A percentile compares a stretch with the other conserved stretches of the same genome.
These are phyloP conservation scores for Globisporangium nodosum DNA, from an alignment of 352 stramenopile species.

Conservation along the genomic window DNA sequence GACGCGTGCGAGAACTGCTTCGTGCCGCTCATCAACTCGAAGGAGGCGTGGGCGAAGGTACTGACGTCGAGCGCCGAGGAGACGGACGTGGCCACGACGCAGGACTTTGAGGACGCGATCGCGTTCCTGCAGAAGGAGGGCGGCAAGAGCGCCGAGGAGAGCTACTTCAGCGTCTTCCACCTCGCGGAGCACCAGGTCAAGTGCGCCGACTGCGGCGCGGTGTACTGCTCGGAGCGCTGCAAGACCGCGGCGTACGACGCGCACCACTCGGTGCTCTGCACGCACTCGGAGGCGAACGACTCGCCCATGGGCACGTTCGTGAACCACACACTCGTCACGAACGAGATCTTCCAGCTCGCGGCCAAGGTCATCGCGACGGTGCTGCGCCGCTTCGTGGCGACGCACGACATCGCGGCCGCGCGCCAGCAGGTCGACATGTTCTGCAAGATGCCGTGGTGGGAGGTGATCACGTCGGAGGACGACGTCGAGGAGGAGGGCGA, in stretches of 20 bases:
- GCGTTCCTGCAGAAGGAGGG: constrained; percentile 60
- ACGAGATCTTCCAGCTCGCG: constrained; percentile 92
- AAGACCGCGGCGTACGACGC: constrained; percentile 53
- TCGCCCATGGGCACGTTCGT: constrained; percentile 79
- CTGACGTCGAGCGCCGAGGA: constrained; percentile 29
- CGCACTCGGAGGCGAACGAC: constrained; percentile 32
- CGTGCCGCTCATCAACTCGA: constrained; percentile 63
- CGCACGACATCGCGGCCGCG: constrained; percentile 45
- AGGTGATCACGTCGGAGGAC: constrained; percentile 70
- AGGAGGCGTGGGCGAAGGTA: constrained; percentile 51
- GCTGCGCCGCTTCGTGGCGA: constrained; percentile 50
- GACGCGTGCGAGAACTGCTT: constrained; percentile 81
- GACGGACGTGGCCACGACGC: constrained; percentile 34
- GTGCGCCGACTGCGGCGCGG: constrained; percentile 52
- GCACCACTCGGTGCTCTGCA: constrained; percentile 82
- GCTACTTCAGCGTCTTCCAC: constrained; percentile 68
- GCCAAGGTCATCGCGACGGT: constrained; percentile 82
- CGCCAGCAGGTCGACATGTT: constrained; percentile 80
- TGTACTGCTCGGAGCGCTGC: constrained; percentile 87
- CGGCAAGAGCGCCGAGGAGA: constrained; percentile 55
- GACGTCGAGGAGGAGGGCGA: constrained; percentile 56
- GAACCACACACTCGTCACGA: constrained; percentile 79
- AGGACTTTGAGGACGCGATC: constrained; percentile 55
- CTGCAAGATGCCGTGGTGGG: constrained; percentile 89
- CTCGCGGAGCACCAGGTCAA: constrained; percentile 47